phyloP scores from a whole-genome alignment of 495 filamentous ascomycete genomes.

The Saxophila tyrrhenica region DNA sequence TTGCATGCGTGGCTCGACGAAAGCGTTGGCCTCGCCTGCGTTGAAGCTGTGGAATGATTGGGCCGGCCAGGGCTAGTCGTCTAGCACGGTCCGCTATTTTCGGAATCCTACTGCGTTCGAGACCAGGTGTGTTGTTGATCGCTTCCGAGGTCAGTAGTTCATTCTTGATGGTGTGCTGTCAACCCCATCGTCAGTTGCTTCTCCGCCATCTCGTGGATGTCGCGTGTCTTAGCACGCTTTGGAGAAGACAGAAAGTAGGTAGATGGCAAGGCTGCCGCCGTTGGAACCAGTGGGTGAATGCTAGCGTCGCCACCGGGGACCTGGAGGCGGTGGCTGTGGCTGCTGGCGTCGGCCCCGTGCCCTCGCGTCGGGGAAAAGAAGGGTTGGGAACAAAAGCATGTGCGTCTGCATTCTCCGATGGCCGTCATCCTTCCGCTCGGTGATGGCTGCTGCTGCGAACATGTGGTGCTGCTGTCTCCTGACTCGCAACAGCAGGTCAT shows the following conservation, averaged over 20 bases:
- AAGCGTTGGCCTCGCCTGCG: neutral
- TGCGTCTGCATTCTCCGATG: no score
- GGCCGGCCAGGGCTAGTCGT: neutral
- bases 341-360: no score
- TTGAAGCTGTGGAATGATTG: conserved; percentile 1
- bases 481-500: neutral
- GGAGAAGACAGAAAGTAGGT: no score
- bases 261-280: no score
- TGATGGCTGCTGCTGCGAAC: neutral
- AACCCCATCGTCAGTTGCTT: no score
- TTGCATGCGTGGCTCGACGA: neutral
- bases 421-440: no score
- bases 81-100: conserved; percentile 5
- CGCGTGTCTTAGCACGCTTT: no score
- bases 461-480: neutral
- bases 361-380: no score
- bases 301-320: neutral
- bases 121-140: neutral
- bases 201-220: no score
- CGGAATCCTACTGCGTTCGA: neutral
- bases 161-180: no score
- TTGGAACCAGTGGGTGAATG: neutral
- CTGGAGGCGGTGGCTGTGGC: neutral
- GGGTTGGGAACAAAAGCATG: no score
- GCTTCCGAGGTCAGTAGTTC: neutral